Conservation (phyloP, 352 stramenopile species). For the Thraustochytrium sp. region DNA sequence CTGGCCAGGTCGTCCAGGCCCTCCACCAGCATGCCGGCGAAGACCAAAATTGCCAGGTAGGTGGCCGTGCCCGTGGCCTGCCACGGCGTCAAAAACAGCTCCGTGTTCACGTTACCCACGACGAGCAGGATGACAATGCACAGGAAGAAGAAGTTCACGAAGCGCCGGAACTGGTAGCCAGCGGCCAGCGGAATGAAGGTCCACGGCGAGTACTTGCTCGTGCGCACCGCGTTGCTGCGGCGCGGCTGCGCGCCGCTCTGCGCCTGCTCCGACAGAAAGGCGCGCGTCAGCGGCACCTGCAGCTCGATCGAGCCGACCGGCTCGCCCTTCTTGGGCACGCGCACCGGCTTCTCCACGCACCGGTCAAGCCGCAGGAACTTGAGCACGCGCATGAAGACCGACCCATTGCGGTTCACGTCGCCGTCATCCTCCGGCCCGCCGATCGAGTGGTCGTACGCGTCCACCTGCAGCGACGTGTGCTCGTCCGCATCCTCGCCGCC, state of each 20-base stretch:
- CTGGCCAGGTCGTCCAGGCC: slow-evolving; percentile 24
- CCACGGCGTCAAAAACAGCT: slow-evolving; percentile 27
- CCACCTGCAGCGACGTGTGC: background rate
- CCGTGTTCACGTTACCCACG: background rate
- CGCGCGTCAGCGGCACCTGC: slow-evolving; percentile 6
- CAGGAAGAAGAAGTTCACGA: slow-evolving; percentile 39
- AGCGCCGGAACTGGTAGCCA: slow-evolving; percentile 35
- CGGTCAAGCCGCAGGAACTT: background rate
- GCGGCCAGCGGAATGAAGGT: slow-evolving; percentile 26
- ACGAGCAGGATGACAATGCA: slow-evolving; percentile 31
- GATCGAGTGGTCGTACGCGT: background rate
- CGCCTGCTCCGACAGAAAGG: slow-evolving; percentile 4
- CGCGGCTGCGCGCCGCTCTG: background rate
- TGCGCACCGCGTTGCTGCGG: slow-evolving; percentile 1
- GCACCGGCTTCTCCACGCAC: background rate
- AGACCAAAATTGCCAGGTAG: slow-evolving; percentile 15
- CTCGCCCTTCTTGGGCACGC: slow-evolving; percentile 8
- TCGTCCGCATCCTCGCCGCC: background rate
- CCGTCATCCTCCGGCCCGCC: background rate
- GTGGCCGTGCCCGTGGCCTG: background rate
- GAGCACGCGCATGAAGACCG: background rate
- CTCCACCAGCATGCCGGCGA: slow-evolving; percentile 30
- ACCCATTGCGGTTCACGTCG: background rate
- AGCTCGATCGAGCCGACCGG: background rate
- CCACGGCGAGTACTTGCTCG: slow-evolving; percentile 31